Evolutionary conservation across 306 rosid species (phyloP).

Genomic region (Lathyrus aphaca): DNA sequence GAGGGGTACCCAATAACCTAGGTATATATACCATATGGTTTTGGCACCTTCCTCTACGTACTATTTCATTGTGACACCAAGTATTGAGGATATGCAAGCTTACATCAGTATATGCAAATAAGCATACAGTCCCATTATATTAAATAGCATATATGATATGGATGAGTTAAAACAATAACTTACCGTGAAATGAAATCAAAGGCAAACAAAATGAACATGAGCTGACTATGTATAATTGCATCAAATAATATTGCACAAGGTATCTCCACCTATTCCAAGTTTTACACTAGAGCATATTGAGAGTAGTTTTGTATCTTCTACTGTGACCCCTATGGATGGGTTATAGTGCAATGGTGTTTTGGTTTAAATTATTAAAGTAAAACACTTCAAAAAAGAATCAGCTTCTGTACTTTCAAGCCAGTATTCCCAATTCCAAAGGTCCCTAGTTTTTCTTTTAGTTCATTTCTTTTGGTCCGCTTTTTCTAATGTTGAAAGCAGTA

Average conservation of each 20-base stretch:
- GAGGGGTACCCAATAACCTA: background rate
- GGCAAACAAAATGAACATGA: constrained; percentile 22
- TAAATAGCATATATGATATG: constrained; percentile 1
- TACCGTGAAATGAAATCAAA: constrained; percentile 28
- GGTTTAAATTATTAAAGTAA: constrained; percentile 20
- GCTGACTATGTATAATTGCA: constrained; percentile 8
- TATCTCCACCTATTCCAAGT: background rate
- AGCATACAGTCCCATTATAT: constrained; percentile 4
- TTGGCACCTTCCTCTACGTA: background rate
- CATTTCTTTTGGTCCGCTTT: constrained; percentile 4
- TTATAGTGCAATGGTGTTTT: constrained; percentile 1
- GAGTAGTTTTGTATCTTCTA: background rate
- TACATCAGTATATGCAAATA: constrained; percentile 19
- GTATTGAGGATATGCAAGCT: constrained; percentile 6
- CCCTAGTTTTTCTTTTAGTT: background rate
- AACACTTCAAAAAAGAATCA: background rate
- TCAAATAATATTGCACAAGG: constrained; percentile 2
- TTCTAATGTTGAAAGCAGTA: constrained; percentile 19
- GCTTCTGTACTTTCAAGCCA: background rate
- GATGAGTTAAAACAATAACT: constrained; percentile 21
- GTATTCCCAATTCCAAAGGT: background rate
- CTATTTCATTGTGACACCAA: no score
- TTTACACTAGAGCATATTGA: constrained; percentile 23
- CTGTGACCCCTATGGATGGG: constrained; percentile 9
- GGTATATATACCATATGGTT: background rate